A percentile compares a stretch with the other conserved stretches of the same genome.
These are phyloP conservation scores for Fomitopsis serialis DNA, from an alignment of 768 basidiomycete species.

Conservation along the genomic window DNA sequence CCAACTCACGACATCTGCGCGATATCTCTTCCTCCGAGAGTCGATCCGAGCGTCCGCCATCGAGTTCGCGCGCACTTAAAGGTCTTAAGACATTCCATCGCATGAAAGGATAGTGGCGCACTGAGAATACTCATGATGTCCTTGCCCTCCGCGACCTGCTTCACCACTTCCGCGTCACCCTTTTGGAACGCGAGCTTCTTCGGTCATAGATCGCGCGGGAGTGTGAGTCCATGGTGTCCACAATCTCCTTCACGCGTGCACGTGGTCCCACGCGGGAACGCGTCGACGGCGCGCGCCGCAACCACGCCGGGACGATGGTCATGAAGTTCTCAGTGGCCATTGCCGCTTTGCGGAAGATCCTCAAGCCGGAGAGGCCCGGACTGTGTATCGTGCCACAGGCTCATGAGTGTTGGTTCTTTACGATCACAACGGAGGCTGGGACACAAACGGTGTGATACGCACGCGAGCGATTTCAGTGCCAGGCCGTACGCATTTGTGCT, in stretches of 20 bases:
- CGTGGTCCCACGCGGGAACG: slow-evolving; percentile 1
- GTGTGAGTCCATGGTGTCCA: neutral
- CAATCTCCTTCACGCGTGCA: neutral
- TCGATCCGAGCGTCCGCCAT: slow-evolving; percentile 14
- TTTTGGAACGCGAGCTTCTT: slow-evolving; percentile 30
- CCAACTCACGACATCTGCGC: slow-evolving; percentile 29
- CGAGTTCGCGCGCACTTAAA: slow-evolving; percentile 33
- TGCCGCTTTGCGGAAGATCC: slow-evolving; percentile 22
- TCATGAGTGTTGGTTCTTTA: neutral
- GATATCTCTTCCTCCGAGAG: slow-evolving; percentile 28
- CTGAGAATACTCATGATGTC: slow-evolving; percentile 43
- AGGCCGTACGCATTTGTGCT: slow-evolving; percentile 18
- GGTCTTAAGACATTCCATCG: neutral
- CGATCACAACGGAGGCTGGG: neutral
- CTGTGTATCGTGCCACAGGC: neutral
- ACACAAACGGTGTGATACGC: slow-evolving; percentile 1
- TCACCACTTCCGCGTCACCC: slow-evolving; percentile 28
- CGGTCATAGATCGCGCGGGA: slow-evolving; percentile 24
- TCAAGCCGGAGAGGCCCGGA: neutral
- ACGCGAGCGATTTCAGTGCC: slow-evolving; percentile 22
- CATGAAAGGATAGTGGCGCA: slow-evolving; percentile 25
- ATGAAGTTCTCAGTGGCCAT: slow-evolving; percentile 24
- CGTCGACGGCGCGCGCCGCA: neutral
- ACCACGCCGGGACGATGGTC: neutral
- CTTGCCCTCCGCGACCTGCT: slow-evolving; percentile 32